Conservation (phyloP, 768 basidiomycete genomes). For the Naganishia randhawae region DNA sequence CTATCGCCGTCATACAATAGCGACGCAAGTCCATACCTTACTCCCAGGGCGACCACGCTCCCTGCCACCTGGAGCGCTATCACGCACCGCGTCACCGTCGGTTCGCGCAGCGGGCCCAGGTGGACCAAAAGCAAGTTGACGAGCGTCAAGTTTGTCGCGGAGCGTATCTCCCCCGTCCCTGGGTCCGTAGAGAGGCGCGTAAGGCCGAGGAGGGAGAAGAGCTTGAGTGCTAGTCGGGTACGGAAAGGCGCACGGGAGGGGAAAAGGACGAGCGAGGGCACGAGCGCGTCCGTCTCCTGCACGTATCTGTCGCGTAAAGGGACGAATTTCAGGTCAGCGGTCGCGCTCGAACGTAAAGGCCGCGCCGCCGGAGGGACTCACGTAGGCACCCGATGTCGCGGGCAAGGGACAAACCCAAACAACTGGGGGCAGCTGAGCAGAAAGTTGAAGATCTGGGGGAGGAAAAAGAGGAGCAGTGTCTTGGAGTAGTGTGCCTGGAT, state of each 20-base stretch:
- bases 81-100: conserved; percentile 66
- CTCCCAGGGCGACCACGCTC: conserved; percentile 73
- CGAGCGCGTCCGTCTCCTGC: conserved; percentile 66
- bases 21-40: conserved; percentile 84
- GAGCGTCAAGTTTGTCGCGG: conserved; percentile 84
- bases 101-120: conserved; percentile 81
- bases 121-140: conserved; percentile 77
- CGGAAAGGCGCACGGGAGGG: conserved; percentile 59
- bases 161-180: conserved; percentile 60
- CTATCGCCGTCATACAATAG: conserved; percentile 90
- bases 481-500: conserved; percentile 98
- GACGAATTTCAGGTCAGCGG: neutral
- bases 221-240: conserved; percentile 59
- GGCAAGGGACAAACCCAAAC: conserved; percentile 88
- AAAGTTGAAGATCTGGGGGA: conserved; percentile 98
- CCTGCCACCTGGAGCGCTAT: conserved; percentile 75
- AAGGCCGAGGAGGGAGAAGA: conserved; percentile 50
- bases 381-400: conserved; percentile 88
- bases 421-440: conserved; percentile 88
- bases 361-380: conserved; percentile 50
- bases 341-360: neutral
- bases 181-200: conserved; percentile 49
- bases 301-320: conserved; percentile 62
- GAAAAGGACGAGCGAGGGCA: conserved; percentile 70
- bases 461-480: conserved; percentile 90